A percentile compares a stretch with the other conserved stretches of the same genome.
These are phyloP conservation scores for Pseudogymnoascus sp. DNA, from an alignment of 2,329 filamentous ascomycete genomes.

Conservation along the genomic window DNA sequence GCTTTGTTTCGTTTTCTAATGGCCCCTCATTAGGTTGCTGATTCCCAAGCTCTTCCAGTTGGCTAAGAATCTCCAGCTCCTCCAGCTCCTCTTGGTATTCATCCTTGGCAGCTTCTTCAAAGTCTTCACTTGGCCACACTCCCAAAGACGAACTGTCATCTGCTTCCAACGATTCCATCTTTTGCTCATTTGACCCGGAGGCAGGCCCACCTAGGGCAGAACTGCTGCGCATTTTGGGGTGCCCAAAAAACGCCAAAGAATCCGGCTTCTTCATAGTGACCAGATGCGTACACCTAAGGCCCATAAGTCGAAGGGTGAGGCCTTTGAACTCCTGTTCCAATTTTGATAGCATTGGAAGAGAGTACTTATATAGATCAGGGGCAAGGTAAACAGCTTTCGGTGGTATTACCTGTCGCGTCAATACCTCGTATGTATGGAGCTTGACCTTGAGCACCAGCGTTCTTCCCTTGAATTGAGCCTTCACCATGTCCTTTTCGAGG, in stretches of 20 bases:
- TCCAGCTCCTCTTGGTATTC: conserved; percentile 53
- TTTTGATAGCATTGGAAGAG: conserved; percentile 74
- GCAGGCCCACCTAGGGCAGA: conserved; percentile 15
- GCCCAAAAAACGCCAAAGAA: conserved; percentile 70
- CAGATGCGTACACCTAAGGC: conserved; percentile 77
- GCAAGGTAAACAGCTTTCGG: conserved; percentile 63
- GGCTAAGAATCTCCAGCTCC: conserved; percentile 52
- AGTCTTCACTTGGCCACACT: conserved; percentile 57
- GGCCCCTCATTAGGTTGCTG: conserved; percentile 29
- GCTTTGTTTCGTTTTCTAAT: background rate
- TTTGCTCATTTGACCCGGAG: conserved; percentile 22
- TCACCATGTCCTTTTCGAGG: conserved; percentile 73
- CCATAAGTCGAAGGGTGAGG: conserved; percentile 77
- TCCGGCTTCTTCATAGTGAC: conserved; percentile 76
- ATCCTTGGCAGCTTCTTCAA: conserved; percentile 51
- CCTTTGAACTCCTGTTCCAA: conserved; percentile 73
- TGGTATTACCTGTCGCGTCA: conserved; percentile 69
- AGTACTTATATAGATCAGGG: conserved; percentile 74
- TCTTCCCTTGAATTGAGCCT: conserved; percentile 77
- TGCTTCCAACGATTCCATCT: conserved; percentile 31
- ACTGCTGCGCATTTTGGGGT: conserved; percentile 26
- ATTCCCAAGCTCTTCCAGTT: conserved; percentile 38
- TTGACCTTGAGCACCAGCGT: conserved; percentile 90
- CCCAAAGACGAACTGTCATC: conserved; percentile 50
- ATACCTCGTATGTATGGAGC: conserved; percentile 84